A percentile compares a stretch with the other conserved stretches of the same genome.
phyloP scores from a whole-genome alignment of 2,329 filamentous ascomycete genomes.

The Dothideomycetes sp. region DNA sequence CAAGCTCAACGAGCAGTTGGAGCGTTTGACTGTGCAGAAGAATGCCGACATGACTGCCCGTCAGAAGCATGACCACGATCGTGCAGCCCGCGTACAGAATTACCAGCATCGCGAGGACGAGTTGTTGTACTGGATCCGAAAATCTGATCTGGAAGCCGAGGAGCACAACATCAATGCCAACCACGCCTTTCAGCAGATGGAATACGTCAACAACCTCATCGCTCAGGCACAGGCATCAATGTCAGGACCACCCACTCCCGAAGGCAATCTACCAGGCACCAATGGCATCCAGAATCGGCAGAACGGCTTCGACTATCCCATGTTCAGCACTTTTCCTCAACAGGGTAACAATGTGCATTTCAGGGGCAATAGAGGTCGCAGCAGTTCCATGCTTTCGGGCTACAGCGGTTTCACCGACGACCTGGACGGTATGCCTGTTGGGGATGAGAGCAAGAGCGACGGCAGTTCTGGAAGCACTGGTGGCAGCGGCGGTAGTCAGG shows the following conservation, averaged over 20 bases:
- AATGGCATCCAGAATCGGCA: conserved; percentile 16
- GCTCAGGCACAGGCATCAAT: conserved; percentile 13
- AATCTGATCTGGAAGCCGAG: conserved; percentile 24
- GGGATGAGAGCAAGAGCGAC: not conserved
- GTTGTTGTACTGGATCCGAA: conserved; percentile 25
- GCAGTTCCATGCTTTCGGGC: conserved; percentile 41
- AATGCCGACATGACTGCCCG: conserved; percentile 34
- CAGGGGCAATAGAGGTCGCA: conserved; percentile 29
- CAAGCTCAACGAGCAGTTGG: conserved; percentile 63
- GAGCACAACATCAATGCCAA: conserved; percentile 29
- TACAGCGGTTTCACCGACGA: conserved; percentile 39
- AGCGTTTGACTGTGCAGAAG: conserved; percentile 59
- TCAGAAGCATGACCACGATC: conserved; percentile 22
- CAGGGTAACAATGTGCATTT: conserved; percentile 4
- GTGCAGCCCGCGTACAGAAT: conserved; percentile 14
- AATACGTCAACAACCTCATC: conserved; percentile 17
- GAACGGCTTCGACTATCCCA: conserved; percentile 11
- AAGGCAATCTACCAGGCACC: conserved; percentile 46
- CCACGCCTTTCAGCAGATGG: conserved; percentile 26
- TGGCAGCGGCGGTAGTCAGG: not conserved
- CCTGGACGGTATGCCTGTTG: conserved; percentile 7
- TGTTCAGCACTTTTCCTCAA: conserved; percentile 9
- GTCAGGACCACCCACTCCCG: conserved; percentile 39
- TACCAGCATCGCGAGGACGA: conserved; percentile 29
- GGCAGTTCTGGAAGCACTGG: not conserved